Evolutionary conservation across 2,329 filamentous ascomycete species (phyloP), one percentile per base, ranked within the genome.

Genomic region (Clarireedia sp.): DNA sequence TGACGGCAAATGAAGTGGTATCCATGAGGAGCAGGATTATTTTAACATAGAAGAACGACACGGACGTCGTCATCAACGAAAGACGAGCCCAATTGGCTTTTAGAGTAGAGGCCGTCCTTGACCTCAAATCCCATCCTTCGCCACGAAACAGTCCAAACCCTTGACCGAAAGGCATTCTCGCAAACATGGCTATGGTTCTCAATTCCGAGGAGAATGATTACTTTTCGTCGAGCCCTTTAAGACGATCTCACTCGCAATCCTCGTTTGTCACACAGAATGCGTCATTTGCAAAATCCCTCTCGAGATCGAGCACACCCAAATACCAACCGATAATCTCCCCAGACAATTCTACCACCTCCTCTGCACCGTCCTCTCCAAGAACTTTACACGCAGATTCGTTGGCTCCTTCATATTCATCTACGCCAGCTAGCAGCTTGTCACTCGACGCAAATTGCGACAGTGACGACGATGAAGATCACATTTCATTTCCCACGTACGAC

Each of bases 361-460:
- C 81, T 2, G 70, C 74, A 2, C 74, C 78, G n/a, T 81, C 80
- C 0, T 83, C 81, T 33, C 80, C 81, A 24, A 74, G 73, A 52
- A 75, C 76, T 14, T 59, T 75, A 37, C 75, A 77, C 54, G 72
- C 72, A 54, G 79, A 81, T 59, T 80, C 72, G 67, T 47, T 72
- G 21, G 73, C 77, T 66, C 76, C 78, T 4, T 85, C 83, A 2
- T 80, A 77, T 66, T 74, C 76, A 23, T 86, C 84, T 2, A 87
- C 83, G 3, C 79, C 83, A 4, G 78, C 79, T 17, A 84, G 81
- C 63, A 85, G 79, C 62, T 70, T 69, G 79, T 85, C 26, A 78
- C 90, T 46, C 79, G 90, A 61, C 90, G 96, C 96, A 72, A 96
- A 96, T 68, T 80, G 96, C 47, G 54, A 56, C 16, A 24, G 33